phyloP scores from a whole-genome alignment of 441 rosid genomes.

The Bruguiera hainesii region DNA sequence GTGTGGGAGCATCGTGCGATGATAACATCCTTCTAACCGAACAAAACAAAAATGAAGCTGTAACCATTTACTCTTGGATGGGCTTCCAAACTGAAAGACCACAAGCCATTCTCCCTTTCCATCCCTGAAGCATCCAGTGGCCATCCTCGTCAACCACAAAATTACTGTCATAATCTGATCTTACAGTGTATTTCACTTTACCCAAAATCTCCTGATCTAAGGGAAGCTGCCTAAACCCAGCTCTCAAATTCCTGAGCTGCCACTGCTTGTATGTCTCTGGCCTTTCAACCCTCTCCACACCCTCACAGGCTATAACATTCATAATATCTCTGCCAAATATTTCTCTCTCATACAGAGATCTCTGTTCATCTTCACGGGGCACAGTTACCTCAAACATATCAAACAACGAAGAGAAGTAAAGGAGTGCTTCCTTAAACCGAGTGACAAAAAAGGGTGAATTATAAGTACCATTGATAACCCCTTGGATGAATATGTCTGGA shows the following conservation, averaged over 20 bases:
- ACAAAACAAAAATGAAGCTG: neutral
- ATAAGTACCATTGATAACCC: conserved; percentile 62
- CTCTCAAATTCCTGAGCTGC: conserved; percentile 59
- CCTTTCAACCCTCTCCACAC: conserved; percentile 68
- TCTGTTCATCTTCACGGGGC: conserved; percentile 47
- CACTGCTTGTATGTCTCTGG: conserved; percentile 90
- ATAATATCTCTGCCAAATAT: conserved; percentile 51
- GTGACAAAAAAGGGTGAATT: conserved; percentile 81
- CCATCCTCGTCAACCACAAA: conserved; percentile 55
- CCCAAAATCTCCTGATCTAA: conserved; percentile 44
- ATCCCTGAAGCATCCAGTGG: conserved; percentile 74
- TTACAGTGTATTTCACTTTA: conserved; percentile 37
- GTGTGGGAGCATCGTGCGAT: no score
- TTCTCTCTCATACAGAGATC: conserved; percentile 62
- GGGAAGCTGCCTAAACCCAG: conserved; percentile 51
- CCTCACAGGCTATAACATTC: conserved; percentile 89
- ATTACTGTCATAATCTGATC: conserved; percentile 42
- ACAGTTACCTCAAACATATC: conserved; percentile 69
- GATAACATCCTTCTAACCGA: no score
- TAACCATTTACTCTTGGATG: conserved; percentile 23
- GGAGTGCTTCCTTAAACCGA: conserved; percentile 78
- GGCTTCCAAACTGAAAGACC: conserved; percentile 69
- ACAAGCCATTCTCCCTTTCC: conserved; percentile 59
- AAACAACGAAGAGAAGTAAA: conserved; percentile 71
- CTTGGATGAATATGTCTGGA: conserved; percentile 70